Conservation (phyloP, 2,329 filamentous ascomycete species). For the Trichophyton simii region DNA sequence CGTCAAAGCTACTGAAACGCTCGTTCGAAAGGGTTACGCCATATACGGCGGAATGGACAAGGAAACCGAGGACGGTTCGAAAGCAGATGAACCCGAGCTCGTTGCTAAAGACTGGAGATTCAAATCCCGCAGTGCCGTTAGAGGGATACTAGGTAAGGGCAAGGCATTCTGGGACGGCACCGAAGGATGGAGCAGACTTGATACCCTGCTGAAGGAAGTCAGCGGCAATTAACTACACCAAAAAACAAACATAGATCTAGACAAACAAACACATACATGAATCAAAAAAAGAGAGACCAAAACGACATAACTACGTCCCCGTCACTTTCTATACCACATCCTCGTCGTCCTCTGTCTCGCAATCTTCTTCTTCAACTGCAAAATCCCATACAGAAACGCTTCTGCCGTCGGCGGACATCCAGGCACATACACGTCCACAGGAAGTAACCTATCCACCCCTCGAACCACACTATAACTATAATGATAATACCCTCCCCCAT, state of each 20-base stretch:
- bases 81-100: constrained; percentile 36
- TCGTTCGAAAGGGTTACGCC: constrained; percentile 67
- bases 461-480: constrained; percentile 69
- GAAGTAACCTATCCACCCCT: constrained; percentile 63
- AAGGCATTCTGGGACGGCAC: constrained; percentile 72
- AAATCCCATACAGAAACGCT: constrained; percentile 49
- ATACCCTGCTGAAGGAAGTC: constrained; percentile 28
- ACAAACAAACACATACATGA: not conserved
- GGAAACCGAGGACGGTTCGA: constrained; percentile 37
- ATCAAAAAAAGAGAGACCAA: not conserved
- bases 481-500: constrained; percentile 77
- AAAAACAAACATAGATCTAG: not conserved
- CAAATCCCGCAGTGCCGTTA: constrained; percentile 72
- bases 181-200: constrained; percentile 29
- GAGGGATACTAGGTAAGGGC: constrained; percentile 70
- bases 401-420: constrained; percentile 50
- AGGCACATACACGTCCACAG: constrained; percentile 69
- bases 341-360: constrained; percentile 38
- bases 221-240: constrained; percentile 13
- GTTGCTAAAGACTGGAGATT: constrained; percentile 76
- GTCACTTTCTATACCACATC: constrained; percentile 44
- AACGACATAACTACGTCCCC: not conserved
- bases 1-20: constrained; percentile 63
- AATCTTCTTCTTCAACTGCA: constrained; percentile 68
- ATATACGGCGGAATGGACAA: constrained; percentile 54